Percentiles rank a stretch among this genome's conserved stretches.
Evolutionary conservation across 2,329 filamentous ascomycete species (phyloP).

Genomic region (Hymenoscyphus occultus): DNA sequence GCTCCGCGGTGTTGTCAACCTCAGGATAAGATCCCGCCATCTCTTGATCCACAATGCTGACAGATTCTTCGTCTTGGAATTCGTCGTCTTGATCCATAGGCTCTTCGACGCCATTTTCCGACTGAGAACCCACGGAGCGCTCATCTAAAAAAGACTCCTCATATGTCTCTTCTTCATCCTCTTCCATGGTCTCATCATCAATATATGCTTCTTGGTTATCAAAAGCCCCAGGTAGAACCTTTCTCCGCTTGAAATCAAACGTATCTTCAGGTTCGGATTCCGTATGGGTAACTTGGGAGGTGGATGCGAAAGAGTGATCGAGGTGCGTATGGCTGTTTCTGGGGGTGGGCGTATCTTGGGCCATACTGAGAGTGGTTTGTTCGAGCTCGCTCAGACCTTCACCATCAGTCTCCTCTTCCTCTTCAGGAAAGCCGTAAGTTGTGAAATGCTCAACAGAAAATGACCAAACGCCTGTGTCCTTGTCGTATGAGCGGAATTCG

Average conservation of each 20-base stretch:
- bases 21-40: constrained; percentile 76
- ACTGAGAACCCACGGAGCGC: constrained; percentile 80
- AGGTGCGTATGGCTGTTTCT: constrained; percentile 21
- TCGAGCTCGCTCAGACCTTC: constrained; percentile 43
- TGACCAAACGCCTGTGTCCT: constrained; percentile 78
- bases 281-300: constrained; percentile 38
- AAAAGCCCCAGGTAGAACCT: constrained; percentile 75
- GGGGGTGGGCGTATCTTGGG: constrained; percentile 43
- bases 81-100: constrained; percentile 63
- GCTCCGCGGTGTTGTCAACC: constrained; percentile 76
- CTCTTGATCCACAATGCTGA: constrained; percentile 65
- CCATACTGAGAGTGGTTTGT: constrained; percentile 49
- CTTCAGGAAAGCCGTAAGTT: constrained; percentile 79
- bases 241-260: constrained; percentile 37
- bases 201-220: constrained; percentile 56
- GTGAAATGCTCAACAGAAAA: constrained; percentile 97
- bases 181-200: constrained; percentile 49
- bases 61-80: constrained; percentile 72
- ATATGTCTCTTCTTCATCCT: constrained; percentile 40
- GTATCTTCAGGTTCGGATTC: constrained; percentile 38
- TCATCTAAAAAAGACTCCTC: constrained; percentile 87
- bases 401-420: constrained; percentile 54
- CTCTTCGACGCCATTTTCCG: constrained; percentile 51
- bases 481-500: constrained; percentile 76
- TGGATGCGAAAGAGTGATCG: constrained; percentile 36